Evolutionary conservation across 2,329 filamentous ascomycete species (phyloP), one percentile per base, ranked within the genome.

Genomic region (Pseudopyricularia cyperi): DNA sequence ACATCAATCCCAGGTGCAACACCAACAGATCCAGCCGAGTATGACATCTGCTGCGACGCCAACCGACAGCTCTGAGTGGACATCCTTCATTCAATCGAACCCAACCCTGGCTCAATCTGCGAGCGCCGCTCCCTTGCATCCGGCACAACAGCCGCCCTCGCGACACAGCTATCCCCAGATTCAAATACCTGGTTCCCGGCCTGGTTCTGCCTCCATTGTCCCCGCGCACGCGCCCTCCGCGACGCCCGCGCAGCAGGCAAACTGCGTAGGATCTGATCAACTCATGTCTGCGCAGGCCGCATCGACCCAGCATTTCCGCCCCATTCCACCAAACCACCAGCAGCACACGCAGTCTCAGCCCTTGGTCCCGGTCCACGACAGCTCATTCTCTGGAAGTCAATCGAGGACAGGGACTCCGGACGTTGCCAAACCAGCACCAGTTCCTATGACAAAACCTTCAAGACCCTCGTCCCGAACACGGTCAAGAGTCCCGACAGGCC

Each of bases 61-160:
- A 6, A 72, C 71, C 4, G 87, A 94, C 61, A 76, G 78, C 26
- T 79, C 79, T 42, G 85, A 90, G 56, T 95, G 89, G 90, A 82
- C 79, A 53, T 77, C 80, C 5, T 88, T 93, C 52, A 66, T 90
- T 12, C 83, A 87, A 61, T 79, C 82, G 51, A 88, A 88, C 60
- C 82, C 82, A 3, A 68, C 65, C 50, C 60, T 73, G 17, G 65
- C 66, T 57, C 78, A 66, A 57, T 69, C 63, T 2, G 57, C 58
- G n/a, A 63, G 60, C 48, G 56, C 61, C 28, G 60, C 62, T 8
- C 54, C 60, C 7, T 59, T 66, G 42, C 53, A 33, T 24, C 51
- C 26, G 22, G 14, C 53, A 33, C 32, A 48, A 34, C 11, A 42
- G 17, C 22, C 42, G 11, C 22, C 51, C 11, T 42, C 32, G 12